Percentiles rank a stretch among this genome's conserved stretches.
Conservation (phyloP, 2,329 filamentous ascomycete genomes). For the Hypocreales sp. region DNA sequence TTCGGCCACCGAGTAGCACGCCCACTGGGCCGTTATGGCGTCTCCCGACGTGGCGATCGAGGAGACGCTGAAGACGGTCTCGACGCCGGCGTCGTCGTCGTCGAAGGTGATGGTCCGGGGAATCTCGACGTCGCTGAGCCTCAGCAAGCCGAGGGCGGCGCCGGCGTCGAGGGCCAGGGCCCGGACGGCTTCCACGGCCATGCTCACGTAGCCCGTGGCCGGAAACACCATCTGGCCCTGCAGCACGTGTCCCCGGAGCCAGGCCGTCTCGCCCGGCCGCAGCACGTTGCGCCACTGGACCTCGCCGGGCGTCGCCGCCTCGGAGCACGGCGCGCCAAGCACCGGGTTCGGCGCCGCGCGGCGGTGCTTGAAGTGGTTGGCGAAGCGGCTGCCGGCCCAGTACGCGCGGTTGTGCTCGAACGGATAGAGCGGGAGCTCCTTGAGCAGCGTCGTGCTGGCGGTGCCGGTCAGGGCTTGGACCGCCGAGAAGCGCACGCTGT, state of each 20-base stretch:
- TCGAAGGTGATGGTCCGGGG: conserved; percentile 5
- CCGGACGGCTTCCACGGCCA: conserved; percentile 14
- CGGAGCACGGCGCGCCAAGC: too few relatives aligned
- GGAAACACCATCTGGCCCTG: conserved; percentile 26
- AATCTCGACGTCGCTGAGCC: conserved; percentile 4
- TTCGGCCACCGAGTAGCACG: too few relatives aligned
- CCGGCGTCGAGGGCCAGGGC: background rate
- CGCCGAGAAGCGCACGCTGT: too few relatives aligned
- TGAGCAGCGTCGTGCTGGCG: background rate
- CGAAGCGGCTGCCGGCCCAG: background rate
- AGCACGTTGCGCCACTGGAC: conserved; percentile 8
- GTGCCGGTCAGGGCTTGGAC: conserved; percentile 4
- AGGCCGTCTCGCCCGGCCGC: conserved; percentile 11
- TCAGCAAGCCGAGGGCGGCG: background rate
- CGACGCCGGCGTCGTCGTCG: conserved; percentile 4
- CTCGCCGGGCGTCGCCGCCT: background rate
- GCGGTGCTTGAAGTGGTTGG: too few relatives aligned
- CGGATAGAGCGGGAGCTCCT: conserved; percentile 1
- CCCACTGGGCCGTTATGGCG: background rate
- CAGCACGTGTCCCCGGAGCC: conserved; percentile 24
- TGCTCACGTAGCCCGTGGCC: conserved; percentile 16
- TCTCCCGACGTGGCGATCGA: background rate
- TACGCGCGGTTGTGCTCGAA: background rate
- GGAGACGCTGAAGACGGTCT: conserved; percentile 4
- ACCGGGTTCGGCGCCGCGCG: too few relatives aligned